phyloP scores from a whole-genome alignment of 129 eudicot genomes.

The Escallonia herrerae region DNA sequence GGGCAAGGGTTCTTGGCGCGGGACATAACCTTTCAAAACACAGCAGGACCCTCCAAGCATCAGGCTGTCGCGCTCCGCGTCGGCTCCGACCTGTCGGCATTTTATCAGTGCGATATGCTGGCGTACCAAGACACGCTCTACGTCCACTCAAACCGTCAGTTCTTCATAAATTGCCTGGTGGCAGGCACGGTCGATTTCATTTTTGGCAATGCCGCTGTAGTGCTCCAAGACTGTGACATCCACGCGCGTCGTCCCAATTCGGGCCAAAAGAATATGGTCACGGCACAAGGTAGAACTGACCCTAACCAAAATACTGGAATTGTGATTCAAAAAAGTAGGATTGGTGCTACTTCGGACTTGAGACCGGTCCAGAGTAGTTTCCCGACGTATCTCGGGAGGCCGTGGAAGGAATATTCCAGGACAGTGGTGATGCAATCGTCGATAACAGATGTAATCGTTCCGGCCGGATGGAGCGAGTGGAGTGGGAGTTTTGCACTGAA shows the following conservation, averaged over 20 bases:
- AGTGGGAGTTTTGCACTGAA: slow-evolving; percentile 26
- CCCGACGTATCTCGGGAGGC: slow-evolving; percentile 31
- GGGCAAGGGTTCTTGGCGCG: slow-evolving; percentile 5
- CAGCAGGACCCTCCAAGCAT: slow-evolving; percentile 32
- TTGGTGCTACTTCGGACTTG: slow-evolving; percentile 22
- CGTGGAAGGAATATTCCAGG: slow-evolving; percentile 32
- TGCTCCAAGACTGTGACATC: slow-evolving; percentile 30
- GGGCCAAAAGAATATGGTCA: slow-evolving; percentile 27
- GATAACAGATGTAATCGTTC: slow-evolving; percentile 21
- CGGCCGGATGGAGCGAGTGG: slow-evolving; percentile 35
- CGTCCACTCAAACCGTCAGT: slow-evolving; percentile 27
- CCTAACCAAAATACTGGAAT: slow-evolving; percentile 33
- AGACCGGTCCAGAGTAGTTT: slow-evolving; percentile 12
- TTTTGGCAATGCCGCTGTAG: slow-evolving; percentile 29
- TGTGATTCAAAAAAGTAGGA: slow-evolving; percentile 23
- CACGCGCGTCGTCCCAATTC: slow-evolving; percentile 27
- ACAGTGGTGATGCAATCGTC: slow-evolving; percentile 24
- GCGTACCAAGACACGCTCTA: slow-evolving; percentile 37
- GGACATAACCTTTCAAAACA: slow-evolving; percentile 17
- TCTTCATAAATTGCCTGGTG: slow-evolving; percentile 22
- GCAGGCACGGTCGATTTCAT: slow-evolving; percentile 33
- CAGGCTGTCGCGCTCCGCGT: slow-evolving; percentile 36
- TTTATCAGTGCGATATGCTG: slow-evolving; percentile 24
- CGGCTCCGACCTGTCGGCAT: slow-evolving; percentile 25
- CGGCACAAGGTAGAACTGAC: slow-evolving; percentile 29